Evolutionary conservation across 345 rosid species (phyloP).

Genomic region (Hirschfeldia incana): DNA sequence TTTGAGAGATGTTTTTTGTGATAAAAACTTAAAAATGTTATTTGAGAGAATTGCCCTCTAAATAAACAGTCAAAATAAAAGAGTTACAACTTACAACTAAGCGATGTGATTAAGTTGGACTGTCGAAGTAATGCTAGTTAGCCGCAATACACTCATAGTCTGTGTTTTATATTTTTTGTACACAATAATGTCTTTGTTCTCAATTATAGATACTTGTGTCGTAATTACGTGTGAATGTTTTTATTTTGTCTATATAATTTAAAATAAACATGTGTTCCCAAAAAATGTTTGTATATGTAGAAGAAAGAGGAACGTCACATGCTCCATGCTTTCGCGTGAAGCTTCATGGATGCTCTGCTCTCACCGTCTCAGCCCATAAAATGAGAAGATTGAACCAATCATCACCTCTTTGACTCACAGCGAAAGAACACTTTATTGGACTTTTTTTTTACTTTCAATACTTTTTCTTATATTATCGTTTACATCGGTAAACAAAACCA

Average conservation of each 20-base stretch:
- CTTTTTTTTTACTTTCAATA: no score
- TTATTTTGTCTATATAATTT: neutral
- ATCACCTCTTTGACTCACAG: slow-evolving; percentile 29
- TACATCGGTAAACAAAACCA: no score
- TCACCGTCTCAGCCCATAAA: slow-evolving; percentile 22
- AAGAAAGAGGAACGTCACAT: slow-evolving; percentile 30
- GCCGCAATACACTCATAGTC: slow-evolving; percentile 23
- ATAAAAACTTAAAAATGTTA: no score
- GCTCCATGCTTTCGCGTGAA: slow-evolving; percentile 31
- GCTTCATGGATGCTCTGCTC: slow-evolving; percentile 37
- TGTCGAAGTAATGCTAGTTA: slow-evolving; percentile 39
- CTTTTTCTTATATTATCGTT: no score
- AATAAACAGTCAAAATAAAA: neutral
- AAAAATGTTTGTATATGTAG: slow-evolving; percentile 5
- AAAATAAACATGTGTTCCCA: neutral
- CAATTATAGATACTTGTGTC: slow-evolving; percentile 18
- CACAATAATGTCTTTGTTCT: slow-evolving; percentile 25
- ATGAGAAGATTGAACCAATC: slow-evolving; percentile 21
- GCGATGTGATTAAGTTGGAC: slow-evolving; percentile 8
- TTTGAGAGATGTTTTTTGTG: no score
- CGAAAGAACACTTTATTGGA: slow-evolving; percentile 9
- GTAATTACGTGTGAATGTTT: slow-evolving; percentile 22
- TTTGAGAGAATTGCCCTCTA: no score
- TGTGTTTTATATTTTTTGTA: slow-evolving; percentile 5
- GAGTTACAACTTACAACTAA: neutral